Conservation (phyloP, 2,329 filamentous ascomycete genomes). For the Grosmannia serpens region DNA sequence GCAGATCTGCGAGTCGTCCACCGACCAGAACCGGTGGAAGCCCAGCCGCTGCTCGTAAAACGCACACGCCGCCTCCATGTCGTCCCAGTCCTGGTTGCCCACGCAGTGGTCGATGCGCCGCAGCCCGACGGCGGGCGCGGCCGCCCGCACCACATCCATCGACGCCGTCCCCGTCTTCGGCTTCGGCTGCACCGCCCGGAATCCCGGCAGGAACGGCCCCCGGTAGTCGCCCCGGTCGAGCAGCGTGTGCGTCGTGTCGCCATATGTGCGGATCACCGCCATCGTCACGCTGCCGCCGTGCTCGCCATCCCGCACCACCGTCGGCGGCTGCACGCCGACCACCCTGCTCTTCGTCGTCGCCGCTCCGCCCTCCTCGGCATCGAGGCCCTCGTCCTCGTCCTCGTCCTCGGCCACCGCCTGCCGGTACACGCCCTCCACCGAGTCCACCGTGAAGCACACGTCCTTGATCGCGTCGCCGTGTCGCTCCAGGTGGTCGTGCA, state of each 20-base stretch:
- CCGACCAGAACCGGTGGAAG: constrained; percentile 96
- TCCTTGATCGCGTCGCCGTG: constrained; percentile 95
- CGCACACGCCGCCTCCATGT: constrained; percentile 57
- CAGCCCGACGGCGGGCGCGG: constrained; percentile 56
- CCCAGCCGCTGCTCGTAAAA: constrained; percentile 81
- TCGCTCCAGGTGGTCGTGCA: constrained; percentile 70
- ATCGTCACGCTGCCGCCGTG: constrained; percentile 59
- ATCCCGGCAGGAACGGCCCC: constrained; percentile 77
- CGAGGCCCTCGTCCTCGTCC: constrained; percentile 41
- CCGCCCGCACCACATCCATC: constrained; percentile 21
- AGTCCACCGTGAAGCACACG: constrained; percentile 88
- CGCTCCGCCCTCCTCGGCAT: background rate
- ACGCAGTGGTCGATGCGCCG: constrained; percentile 89
- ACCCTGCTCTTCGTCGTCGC: background rate
- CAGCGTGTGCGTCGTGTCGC: constrained; percentile 89
- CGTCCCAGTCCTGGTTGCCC: constrained; percentile 91
- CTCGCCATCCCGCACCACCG: constrained; percentile 40
- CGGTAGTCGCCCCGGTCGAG: constrained; percentile 61
- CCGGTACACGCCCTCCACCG: constrained; percentile 67
- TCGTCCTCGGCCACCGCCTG: constrained; percentile 56
- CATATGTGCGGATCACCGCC: constrained; percentile 82
- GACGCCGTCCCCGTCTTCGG: constrained; percentile 9
- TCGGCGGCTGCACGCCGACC: constrained; percentile 48
- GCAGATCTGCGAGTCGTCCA: constrained; percentile 86
- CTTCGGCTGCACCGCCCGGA: constrained; percentile 40